Evolutionary conservation across 805 yeast species (phyloP), one percentile per base, ranked within the genome.

Genomic region (Brettanomyces nanus): DNA sequence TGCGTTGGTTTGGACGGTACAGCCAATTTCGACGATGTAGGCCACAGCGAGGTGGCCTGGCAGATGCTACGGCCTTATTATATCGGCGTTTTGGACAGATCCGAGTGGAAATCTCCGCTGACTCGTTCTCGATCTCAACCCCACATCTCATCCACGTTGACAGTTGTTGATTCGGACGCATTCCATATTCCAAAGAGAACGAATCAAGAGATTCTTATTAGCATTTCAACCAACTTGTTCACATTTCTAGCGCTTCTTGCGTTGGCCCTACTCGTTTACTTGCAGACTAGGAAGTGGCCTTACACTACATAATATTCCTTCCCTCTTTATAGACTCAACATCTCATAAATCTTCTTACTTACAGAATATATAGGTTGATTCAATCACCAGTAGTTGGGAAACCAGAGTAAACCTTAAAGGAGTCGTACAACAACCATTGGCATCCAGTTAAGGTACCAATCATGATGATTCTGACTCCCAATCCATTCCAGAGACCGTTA

Each of bases 361-460:
- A n/a, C n/a, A n/a, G n/a, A n/a, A n/a, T n/a, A n/a, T n/a, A n/a
- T n/a, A n/a, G n/a, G n/a, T n/a, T n/a, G n/a, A 19, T 26, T 31
- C 39, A 56, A 41, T 44, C 46, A 49, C 97, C 97, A 20, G 95
- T 83, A 28, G 97, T 89, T 54, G 97, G 97, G 51, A 90, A 73
- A 5, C 98, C 98, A 42, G 86, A 77, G 51, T 76, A 75, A n/a
- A 87, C 94, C 68, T 90, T 90, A 73, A 90, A 90, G 6, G 95
- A 83, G 62, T 92, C 98, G 66, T 90, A 90, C 45, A 92, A 74
- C 57, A 90, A 73, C 97, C 97, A 90, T 69, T 90, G 98, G 73
- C 83, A 75, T 45, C 96, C 96, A 20, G 97, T 92, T 61, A 90
- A 73, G 6, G 97, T 90, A 69, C 97, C 97, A 60, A 92, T 77